Conservation (phyloP, 345 rosid genomes). For the Eucalyptus pauciflora region DNA sequence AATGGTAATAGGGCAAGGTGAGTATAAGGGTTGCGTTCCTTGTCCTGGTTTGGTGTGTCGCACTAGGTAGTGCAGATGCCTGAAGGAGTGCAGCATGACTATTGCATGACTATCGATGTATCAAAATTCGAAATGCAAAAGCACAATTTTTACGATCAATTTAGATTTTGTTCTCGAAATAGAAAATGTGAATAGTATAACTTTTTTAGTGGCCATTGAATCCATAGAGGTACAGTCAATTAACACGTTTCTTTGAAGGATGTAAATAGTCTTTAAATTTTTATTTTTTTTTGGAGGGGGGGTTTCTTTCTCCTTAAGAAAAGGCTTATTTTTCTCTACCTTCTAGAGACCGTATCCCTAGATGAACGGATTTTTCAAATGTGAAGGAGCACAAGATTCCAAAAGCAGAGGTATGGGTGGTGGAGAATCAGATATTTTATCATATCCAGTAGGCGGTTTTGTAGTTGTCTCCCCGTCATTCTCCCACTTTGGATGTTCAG, state of each 20-base stretch:
- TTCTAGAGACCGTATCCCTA: neutral
- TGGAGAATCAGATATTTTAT: neutral
- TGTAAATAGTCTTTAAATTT: neutral
- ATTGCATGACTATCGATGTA: rapidly evolving
- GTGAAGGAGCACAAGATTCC: neutral
- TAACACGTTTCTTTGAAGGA: neutral
- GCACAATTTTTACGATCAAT: neutral
- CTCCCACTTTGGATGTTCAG: neutral
- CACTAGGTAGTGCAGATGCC: neutral
- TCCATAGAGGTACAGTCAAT: neutral
- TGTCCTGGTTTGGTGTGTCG: rapidly evolving
- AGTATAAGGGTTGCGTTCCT: neutral
- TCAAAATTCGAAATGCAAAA: neutral
- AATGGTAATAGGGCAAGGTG: neutral
- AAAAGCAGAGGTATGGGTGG: neutral
- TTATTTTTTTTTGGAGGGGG: too few species aligned
- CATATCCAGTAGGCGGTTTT: neutral
- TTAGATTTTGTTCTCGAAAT: neutral
- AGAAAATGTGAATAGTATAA: neutral
- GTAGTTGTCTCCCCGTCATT: neutral
- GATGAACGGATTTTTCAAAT: neutral
- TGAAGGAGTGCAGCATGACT: neutral
- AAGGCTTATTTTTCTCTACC: neutral
- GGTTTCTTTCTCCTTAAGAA: neutral
- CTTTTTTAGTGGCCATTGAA: neutral